These are phyloP conservation scores for Decorospora gaudefroyi DNA, from an alignment of 2,329 filamentous ascomycete genomes.

Conservation along the genomic window DNA sequence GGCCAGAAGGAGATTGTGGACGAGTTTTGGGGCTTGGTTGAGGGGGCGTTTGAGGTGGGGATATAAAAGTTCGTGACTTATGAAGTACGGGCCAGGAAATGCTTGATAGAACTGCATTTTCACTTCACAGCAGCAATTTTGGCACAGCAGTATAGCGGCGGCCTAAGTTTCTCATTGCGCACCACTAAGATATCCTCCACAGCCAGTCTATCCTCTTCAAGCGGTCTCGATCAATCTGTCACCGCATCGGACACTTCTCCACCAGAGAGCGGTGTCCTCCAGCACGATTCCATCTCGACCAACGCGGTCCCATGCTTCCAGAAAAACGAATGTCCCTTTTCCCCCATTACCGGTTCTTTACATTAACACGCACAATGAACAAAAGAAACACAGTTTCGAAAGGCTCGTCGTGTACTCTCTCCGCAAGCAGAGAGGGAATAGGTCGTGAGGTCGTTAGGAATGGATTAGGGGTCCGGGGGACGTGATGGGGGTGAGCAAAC, in stretches of 20 bases:
- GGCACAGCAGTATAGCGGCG: conserved; percentile 31
- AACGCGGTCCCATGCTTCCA: conserved; percentile 30
- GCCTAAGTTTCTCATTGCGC: conserved; percentile 37
- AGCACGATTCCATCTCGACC: conserved; percentile 28
- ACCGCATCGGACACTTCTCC: conserved; percentile 27
- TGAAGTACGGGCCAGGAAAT: no score
- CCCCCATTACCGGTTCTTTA: conserved; percentile 6
- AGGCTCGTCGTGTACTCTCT: conserved; percentile 41
- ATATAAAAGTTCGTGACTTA: no score
- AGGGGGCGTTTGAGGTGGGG: conserved; percentile 53
- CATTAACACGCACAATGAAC: conserved; percentile 15
- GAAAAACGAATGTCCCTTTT: conserved; percentile 28
- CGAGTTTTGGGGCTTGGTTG: conserved; percentile 55
- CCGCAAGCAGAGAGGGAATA: conserved; percentile 26
- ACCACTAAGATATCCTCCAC: conserved; percentile 32
- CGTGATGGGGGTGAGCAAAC: conserved; percentile 38
- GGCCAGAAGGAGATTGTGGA: conserved; percentile 54
- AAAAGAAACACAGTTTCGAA: conserved; percentile 44
- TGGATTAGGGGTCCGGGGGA: conserved; percentile 18
- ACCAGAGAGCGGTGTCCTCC: conserved; percentile 29
- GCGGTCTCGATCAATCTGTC: conserved; percentile 36
- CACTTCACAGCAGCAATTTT: no score
- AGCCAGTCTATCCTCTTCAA: conserved; percentile 29
- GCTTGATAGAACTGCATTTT: no score
- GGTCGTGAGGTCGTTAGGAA: conserved; percentile 17